Conservation (phyloP, 2,329 filamentous ascomycete genomes). For the Diaporthe helianthi region DNA sequence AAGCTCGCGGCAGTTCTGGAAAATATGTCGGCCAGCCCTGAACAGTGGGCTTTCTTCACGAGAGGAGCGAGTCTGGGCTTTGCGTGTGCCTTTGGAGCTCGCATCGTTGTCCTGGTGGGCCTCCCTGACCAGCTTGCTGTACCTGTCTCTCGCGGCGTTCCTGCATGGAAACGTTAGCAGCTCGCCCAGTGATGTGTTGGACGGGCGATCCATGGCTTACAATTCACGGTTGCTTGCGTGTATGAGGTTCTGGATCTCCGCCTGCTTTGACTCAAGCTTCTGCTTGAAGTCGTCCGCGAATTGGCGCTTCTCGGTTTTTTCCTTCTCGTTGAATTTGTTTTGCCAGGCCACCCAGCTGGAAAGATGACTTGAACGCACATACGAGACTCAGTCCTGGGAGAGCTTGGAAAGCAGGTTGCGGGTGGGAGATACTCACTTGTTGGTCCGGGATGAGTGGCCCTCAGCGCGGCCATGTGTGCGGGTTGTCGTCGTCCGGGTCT, state of each 20-base stretch:
- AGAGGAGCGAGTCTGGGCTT: not conserved
- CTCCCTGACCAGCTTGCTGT: constrained; percentile 24
- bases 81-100: not conserved
- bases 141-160: constrained; percentile 14
- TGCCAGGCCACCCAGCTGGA: constrained; percentile 32
- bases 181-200: not conserved
- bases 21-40: constrained; percentile 37
- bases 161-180: constrained; percentile 6
- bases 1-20: constrained; percentile 39
- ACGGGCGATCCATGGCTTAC: constrained; percentile 37
- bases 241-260: constrained; percentile 37
- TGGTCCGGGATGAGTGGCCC: not conserved
- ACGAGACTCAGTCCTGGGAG: not conserved
- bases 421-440: not conserved
- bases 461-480: not conserved
- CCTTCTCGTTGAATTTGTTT: constrained; percentile 36
- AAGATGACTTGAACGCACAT: constrained; percentile 6
- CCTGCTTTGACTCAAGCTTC: constrained; percentile 25
- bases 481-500: not conserved
- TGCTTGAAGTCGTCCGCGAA: constrained; percentile 36
- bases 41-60: constrained; percentile 38
- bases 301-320: constrained; percentile 35
- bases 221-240: constrained; percentile 40
- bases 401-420: too few relatives aligned
- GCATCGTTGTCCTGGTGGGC: not conserved